A percentile compares a stretch with the other conserved stretches of the same genome.
phyloP scores from a whole-genome alignment of 441 rosid genomes.

The Dalechampia spathulata region DNA sequence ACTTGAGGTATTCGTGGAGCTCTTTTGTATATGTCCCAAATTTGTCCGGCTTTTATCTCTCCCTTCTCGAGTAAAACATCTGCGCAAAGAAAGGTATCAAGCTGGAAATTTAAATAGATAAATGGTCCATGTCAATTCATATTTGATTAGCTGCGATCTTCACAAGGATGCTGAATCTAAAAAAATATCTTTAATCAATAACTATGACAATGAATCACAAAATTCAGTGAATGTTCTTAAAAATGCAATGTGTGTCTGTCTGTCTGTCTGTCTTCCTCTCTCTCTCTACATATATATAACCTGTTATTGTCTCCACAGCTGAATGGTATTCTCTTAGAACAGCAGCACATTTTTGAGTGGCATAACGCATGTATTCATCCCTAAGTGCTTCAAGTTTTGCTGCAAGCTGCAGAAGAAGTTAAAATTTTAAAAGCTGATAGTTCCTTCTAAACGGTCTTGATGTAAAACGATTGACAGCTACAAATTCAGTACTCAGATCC shows the following conservation, averaged over 20 bases:
- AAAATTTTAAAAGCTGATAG: slow-evolving; percentile 9
- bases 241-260: no score
- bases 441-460: neutral
- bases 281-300: no score
- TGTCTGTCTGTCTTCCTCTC: no score
- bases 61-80: slow-evolving; percentile 80
- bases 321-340: slow-evolving; percentile 77
- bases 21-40: slow-evolving; percentile 72
- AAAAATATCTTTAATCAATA: neutral
- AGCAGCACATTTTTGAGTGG: slow-evolving; percentile 70
- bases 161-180: neutral
- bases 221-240: no score
- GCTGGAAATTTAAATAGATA: neutral
- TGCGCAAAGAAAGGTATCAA: slow-evolving; percentile 26
- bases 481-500: slow-evolving; percentile 5
- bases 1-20: slow-evolving; percentile 81
- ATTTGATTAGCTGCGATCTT: neutral
- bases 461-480: neutral
- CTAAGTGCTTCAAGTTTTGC: slow-evolving; percentile 91
- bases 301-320: slow-evolving; percentile 92
- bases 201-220: no score
- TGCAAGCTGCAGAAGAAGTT: slow-evolving; percentile 54
- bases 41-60: slow-evolving; percentile 71
- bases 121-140: neutral
- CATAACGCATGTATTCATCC: slow-evolving; percentile 82